phyloP scores from a whole-genome alignment of 2,329 filamentous ascomycete genomes.

The Pseudocercospora crystallina region DNA sequence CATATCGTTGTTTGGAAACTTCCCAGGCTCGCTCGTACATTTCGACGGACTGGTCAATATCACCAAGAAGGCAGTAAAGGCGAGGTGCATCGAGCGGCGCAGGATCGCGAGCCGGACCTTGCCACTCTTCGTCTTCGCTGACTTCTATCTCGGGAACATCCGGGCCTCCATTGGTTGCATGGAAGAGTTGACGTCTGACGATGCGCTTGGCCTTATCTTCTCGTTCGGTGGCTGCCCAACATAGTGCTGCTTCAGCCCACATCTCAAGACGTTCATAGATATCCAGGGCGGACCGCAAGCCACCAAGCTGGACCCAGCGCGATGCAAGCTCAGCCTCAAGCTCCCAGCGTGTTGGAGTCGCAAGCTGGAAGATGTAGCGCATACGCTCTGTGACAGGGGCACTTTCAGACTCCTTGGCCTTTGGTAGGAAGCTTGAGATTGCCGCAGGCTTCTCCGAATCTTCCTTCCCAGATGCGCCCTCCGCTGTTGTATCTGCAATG shows the following conservation, averaged over 20 bases:
- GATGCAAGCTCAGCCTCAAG: slow-evolving; percentile 89
- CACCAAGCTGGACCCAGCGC: slow-evolving; percentile 87
- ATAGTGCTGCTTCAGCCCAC: slow-evolving; percentile 93
- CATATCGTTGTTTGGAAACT: slow-evolving; percentile 75
- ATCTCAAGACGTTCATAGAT: slow-evolving; percentile 92
- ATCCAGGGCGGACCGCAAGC: slow-evolving; percentile 83
- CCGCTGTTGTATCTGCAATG: slow-evolving; percentile 69
- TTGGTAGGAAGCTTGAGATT: slow-evolving; percentile 70
- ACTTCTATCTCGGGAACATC: slow-evolving; percentile 37
- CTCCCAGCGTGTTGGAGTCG: slow-evolving; percentile 86
- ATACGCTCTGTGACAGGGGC: slow-evolving; percentile 75
- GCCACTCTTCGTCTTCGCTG: slow-evolving; percentile 50
- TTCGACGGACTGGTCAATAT: slow-evolving; percentile 71
- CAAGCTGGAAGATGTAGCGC: slow-evolving; percentile 78
- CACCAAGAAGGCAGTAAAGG: slow-evolving; percentile 89
- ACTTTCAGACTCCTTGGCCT: slow-evolving; percentile 71
- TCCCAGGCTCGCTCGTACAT: slow-evolving; percentile 88
- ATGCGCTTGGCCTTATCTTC: slow-evolving; percentile 80
- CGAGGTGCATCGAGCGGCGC: slow-evolving; percentile 80
- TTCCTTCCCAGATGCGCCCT: slow-evolving; percentile 17
- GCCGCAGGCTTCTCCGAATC: slow-evolving; percentile 53
- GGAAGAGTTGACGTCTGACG: slow-evolving; percentile 76
- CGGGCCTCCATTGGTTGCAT: slow-evolving; percentile 52
- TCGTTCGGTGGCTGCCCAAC: slow-evolving; percentile 73
- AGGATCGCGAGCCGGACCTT: slow-evolving; percentile 69